Evolutionary conservation across 2,329 filamentous ascomycete genomes (phyloP).

Genomic region (Aureobasidium sp.): DNA sequence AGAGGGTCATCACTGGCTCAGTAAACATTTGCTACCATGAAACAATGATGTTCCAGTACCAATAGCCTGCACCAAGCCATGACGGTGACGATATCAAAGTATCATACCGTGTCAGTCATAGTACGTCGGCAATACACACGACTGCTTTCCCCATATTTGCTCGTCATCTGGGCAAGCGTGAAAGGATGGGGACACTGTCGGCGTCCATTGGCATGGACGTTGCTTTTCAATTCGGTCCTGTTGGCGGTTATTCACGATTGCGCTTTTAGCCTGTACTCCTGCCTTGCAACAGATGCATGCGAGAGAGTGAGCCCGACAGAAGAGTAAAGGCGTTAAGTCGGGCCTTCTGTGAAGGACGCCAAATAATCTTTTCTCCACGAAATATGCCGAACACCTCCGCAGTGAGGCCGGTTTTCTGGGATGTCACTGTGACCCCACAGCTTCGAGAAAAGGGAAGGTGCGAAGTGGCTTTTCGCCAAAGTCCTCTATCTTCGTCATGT

Average conservation of each 20-base stretch:
- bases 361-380: neutral
- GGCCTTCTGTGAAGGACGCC: neutral
- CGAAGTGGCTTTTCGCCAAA: neutral
- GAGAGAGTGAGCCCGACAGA: neutral
- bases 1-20: conserved; percentile 10
- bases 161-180: neutral
- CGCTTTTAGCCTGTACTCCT: neutral
- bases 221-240: conserved; percentile 12
- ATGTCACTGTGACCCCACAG: conserved; percentile 5
- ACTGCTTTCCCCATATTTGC: neutral
- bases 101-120: neutral
- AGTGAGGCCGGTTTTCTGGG: neutral
- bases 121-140: neutral
- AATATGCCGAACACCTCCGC: neutral
- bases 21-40: neutral
- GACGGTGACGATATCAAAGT: neutral
- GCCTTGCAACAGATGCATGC: neutral
- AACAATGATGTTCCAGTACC: neutral
- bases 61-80: neutral
- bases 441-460: conserved; percentile 3
- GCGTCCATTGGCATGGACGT: conserved; percentile 4
- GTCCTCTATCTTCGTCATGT: neutral
- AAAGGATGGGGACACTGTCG: neutral
- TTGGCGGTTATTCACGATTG: conserved; percentile 3
- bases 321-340: neutral